These are phyloP conservation scores for Sugiyamaella boreocaroliniensis DNA, from an alignment of 805 yeast species.

Conservation along the genomic window DNA sequence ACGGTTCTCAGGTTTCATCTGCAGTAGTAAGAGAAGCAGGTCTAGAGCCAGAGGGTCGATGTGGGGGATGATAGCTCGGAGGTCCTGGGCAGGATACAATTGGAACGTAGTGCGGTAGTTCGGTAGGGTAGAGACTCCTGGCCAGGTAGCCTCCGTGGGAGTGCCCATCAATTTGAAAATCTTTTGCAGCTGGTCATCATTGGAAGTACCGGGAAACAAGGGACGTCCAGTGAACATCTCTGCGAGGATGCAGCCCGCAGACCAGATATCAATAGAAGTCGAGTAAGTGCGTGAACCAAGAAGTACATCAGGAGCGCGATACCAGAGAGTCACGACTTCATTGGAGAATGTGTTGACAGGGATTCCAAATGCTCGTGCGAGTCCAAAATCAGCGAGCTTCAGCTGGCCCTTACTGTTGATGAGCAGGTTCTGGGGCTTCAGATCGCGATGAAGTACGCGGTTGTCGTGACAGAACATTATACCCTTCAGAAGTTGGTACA, in stretches of 20 bases:
- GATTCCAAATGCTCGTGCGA: slow-evolving; percentile 96
- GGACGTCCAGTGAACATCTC: slow-evolving; percentile 99
- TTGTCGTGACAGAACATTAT: slow-evolving; percentile 82
- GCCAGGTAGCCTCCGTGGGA: slow-evolving; percentile 95
- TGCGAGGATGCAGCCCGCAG: slow-evolving; percentile 95
- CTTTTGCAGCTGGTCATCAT: slow-evolving; percentile 88
- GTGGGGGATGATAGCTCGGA: slow-evolving; percentile 59
- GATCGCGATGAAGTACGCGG: slow-evolving; percentile 71
- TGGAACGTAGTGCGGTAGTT: slow-evolving; percentile 82
- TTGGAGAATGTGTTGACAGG: slow-evolving; percentile 96
- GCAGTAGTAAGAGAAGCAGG: slow-evolving; percentile 49
- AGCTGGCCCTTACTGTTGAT: slow-evolving; percentile 86
- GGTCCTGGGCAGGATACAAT: slow-evolving; percentile 81
- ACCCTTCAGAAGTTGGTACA: slow-evolving; percentile 89
- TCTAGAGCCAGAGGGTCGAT: slow-evolving; percentile 66
- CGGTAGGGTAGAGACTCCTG: slow-evolving; percentile 86
- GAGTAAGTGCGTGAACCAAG: slow-evolving; percentile 93
- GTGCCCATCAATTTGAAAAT: slow-evolving; percentile 94
- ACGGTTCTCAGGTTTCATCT: slow-evolving; percentile 47
- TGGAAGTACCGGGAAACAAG: slow-evolving; percentile 90
- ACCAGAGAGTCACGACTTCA: slow-evolving; percentile 97
- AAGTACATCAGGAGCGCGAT: slow-evolving; percentile 94
- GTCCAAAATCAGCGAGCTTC: slow-evolving; percentile 93
- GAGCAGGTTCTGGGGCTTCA: slow-evolving; percentile 91
- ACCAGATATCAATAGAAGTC: slow-evolving; percentile 97